Evolutionary conservation across 768 basidiomycete species (phyloP).

Genomic region (Termitomyces sp.): DNA sequence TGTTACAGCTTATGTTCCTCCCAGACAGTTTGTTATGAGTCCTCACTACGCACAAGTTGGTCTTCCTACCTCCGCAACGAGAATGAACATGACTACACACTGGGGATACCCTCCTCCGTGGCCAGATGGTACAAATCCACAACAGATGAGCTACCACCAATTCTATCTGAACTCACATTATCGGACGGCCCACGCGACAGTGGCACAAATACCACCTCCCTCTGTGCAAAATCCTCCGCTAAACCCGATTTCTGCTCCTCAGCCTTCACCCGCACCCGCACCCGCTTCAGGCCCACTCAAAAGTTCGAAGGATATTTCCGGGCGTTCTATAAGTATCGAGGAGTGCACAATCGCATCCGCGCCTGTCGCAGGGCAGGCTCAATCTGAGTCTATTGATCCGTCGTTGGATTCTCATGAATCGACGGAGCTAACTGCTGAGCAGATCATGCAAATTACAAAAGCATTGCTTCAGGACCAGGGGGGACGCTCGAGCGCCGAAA

Average conservation of each 20-base stretch:
- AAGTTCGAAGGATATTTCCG: background rate
- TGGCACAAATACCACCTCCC: constrained; percentile 13
- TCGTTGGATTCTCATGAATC: constrained; percentile 18
- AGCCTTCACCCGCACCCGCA: constrained; percentile 1
- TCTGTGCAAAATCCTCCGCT: constrained; percentile 2
- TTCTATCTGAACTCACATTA: constrained; percentile 44
- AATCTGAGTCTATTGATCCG: constrained; percentile 17
- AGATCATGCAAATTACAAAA: constrained; percentile 22
- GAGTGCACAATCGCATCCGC: background rate
- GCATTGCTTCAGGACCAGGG: constrained; percentile 28
- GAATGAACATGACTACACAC: constrained; percentile 32
- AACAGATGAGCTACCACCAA: constrained; percentile 29
- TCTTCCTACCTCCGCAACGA: constrained; percentile 50
- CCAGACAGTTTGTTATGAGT: constrained; percentile 34
- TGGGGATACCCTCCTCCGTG: constrained; percentile 38
- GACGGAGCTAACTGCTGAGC: constrained; percentile 18
- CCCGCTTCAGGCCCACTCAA: constrained; percentile 4
- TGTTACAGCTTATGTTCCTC: constrained; percentile 33
- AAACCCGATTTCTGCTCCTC: background rate
- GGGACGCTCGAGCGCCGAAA: constrained; percentile 22
- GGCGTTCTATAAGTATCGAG: background rate
- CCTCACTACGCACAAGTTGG: constrained; percentile 37
- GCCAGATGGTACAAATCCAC: constrained; percentile 26
- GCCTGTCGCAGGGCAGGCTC: background rate
- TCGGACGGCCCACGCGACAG: constrained; percentile 13